Evolutionary conservation across 257 asterid species (phyloP).

Genomic region (Ballota nigra): DNA sequence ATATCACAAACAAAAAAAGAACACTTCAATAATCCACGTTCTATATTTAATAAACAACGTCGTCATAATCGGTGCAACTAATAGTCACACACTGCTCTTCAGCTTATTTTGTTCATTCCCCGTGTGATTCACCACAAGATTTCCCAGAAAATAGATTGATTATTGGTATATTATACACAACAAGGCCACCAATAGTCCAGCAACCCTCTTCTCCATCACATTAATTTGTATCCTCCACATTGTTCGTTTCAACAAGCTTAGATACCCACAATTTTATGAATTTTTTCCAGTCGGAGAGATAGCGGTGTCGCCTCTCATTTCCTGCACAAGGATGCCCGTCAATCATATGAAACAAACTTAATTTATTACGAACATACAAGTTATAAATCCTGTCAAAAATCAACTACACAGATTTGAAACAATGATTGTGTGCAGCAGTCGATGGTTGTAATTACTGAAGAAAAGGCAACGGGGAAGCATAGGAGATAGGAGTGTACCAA

Average conservation of each 20-base stretch:
- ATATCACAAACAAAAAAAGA: not conserved
- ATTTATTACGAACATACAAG: not conserved
- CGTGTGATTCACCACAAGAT: not conserved
- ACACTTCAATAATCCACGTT: not conserved
- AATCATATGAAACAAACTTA: not conserved
- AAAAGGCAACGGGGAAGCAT: not conserved
- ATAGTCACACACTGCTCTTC: slow-evolving; percentile 15
- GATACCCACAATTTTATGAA: not conserved
- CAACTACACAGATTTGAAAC: not conserved
- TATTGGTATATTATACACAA: slow-evolving; percentile 12
- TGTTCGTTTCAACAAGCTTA: not conserved
- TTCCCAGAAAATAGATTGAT: slow-evolving; percentile 4
- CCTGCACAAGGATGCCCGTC: slow-evolving; percentile 25
- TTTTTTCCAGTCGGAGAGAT: not conserved
- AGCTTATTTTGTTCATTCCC: slow-evolving; percentile 20
- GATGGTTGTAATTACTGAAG: not conserved
- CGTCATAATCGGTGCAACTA: not conserved
- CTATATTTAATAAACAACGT: not conserved
- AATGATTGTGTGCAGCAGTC: not conserved
- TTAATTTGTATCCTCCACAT: not conserved
- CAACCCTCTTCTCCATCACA: slow-evolving; percentile 20
- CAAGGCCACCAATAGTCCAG: not conserved
- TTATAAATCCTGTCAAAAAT: not conserved
- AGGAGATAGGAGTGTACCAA: slow-evolving; percentile 47
- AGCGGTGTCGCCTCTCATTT: slow-evolving; percentile 11